A percentile compares a stretch with the other conserved stretches of the same genome.
Conservation (phyloP, 2,329 filamentous ascomycete species). For the Alternaria alternata region DNA sequence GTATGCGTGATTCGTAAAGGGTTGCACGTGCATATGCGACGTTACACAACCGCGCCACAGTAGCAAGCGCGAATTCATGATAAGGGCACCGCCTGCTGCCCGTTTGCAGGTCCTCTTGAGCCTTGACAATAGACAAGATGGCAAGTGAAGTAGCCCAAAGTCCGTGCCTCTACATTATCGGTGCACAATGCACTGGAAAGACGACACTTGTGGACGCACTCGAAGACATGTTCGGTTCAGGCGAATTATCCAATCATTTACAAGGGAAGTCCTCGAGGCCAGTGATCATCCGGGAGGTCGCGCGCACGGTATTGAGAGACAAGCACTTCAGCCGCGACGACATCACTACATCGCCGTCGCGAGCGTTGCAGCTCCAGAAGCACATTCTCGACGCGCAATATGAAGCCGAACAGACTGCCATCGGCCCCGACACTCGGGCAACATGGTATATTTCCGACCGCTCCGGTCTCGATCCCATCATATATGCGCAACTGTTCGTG, state of each 20-base stretch:
- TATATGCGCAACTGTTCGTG: constrained; percentile 49
- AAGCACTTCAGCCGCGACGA: constrained; percentile 48
- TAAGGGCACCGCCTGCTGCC: constrained; percentile 18
- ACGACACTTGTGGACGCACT: constrained; percentile 54
- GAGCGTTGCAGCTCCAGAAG: constrained; percentile 49
- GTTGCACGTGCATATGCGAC: neutral
- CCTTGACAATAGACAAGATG: neutral
- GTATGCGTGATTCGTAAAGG: constrained; percentile 13
- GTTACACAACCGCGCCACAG: neutral
- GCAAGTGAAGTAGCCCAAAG: neutral
- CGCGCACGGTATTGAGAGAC: constrained; percentile 46
- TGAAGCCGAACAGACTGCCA: constrained; percentile 35
- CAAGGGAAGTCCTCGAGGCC: neutral
- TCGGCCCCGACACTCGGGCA: neutral
- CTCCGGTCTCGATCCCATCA: constrained; percentile 54
- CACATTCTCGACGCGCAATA: constrained; percentile 52
- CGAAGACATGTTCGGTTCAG: constrained; percentile 24
- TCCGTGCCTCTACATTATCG: constrained; percentile 53
- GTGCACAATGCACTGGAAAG: constrained; percentile 58
- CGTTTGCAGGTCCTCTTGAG: neutral
- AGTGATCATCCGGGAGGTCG: constrained; percentile 50
- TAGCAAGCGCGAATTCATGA: constrained; percentile 2
- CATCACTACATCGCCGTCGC: constrained; percentile 36
- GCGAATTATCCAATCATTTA: neutral
- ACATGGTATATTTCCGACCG: constrained; percentile 55